phyloP scores from a whole-genome alignment of 192 early-diverging fungal species.

The Podila minutissima region DNA sequence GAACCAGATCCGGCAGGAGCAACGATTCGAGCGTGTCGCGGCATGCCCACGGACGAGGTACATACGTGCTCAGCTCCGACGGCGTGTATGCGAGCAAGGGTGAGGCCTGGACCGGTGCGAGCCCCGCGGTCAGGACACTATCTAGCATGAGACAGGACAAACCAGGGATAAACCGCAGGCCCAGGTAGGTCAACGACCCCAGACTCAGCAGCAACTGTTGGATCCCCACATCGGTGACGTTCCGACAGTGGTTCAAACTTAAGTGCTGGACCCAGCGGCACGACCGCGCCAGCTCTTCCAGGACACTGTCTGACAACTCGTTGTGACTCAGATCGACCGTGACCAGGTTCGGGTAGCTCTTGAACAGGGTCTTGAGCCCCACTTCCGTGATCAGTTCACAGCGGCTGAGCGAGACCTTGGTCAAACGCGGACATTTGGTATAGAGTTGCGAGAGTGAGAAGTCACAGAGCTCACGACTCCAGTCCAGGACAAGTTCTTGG shows the following conservation, averaged over 20 bases:
- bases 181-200: slow-evolving; percentile 6
- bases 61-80: neutral
- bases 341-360: slow-evolving; percentile 11
- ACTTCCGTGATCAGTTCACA: slow-evolving; percentile 6
- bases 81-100: neutral
- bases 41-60: slow-evolving; percentile 29
- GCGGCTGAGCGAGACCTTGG: slow-evolving; percentile 23
- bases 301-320: slow-evolving; percentile 18
- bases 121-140: slow-evolving; percentile 11
- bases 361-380: slow-evolving; percentile 21
- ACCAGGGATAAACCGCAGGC: slow-evolving; percentile 18
- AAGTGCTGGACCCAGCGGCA: slow-evolving; percentile 32
- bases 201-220: slow-evolving; percentile 28
- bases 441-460: slow-evolving; percentile 10
- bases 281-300: slow-evolving; percentile 23
- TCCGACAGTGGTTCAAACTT: slow-evolving; percentile 28
- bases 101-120: neutral
- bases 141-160: slow-evolving; percentile 35
- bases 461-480: slow-evolving; percentile 36
- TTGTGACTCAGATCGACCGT: slow-evolving; percentile 21
- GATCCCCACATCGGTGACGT: slow-evolving; percentile 38
- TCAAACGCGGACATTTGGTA: slow-evolving; percentile 18
- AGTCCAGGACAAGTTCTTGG: slow-evolving; percentile 21
- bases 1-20: slow-evolving; percentile 21
- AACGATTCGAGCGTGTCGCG: slow-evolving; percentile 10